These are phyloP conservation scores for Aphanocladium album DNA, from an alignment of 2,329 filamentous ascomycete genomes.

Conservation along the genomic window DNA sequence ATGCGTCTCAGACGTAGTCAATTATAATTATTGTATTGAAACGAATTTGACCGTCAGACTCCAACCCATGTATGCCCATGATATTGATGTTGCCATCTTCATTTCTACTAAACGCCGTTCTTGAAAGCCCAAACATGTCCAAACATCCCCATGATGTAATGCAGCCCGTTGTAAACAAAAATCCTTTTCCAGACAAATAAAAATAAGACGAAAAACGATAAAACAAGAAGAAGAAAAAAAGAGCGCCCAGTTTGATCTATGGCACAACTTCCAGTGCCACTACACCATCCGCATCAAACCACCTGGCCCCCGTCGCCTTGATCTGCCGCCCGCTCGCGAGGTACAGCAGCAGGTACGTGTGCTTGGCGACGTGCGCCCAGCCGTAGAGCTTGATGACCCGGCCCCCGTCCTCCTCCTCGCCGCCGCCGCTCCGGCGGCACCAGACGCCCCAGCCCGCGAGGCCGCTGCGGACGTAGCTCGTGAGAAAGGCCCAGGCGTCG, in stretches of 20 bases:
- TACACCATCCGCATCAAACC: slow-evolving; percentile 60
- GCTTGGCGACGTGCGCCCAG: slow-evolving; percentile 68
- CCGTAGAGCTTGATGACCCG: slow-evolving; percentile 71
- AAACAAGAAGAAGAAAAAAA: not conserved
- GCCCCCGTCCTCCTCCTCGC: no score
- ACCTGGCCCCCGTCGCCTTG: slow-evolving; percentile 52
- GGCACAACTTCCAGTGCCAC: slow-evolving; percentile 40
- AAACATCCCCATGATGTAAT: no score
- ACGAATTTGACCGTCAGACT: not conserved
- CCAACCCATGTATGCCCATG: not conserved
- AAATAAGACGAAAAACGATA: not conserved
- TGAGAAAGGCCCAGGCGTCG: slow-evolving; percentile 58
- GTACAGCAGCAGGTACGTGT: slow-evolving; percentile 72
- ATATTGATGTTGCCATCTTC: not conserved
- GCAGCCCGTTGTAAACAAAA: no score
- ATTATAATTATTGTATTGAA: not conserved
- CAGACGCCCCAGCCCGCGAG: slow-evolving; percentile 64
- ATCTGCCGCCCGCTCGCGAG: slow-evolving; percentile 63
- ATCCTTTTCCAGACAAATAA: not conserved
- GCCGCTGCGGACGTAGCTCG: slow-evolving; percentile 53
- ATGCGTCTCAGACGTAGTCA: not conserved
- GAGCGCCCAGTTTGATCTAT: not conserved
- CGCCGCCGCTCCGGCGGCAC: slow-evolving; percentile 42
- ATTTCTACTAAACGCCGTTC: not conserved
- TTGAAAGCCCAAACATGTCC: not conserved